Base-by-base conservation (phyloP, 2,329 filamentous ascomycete species). In the Acrocalymma vagum region DNA sequence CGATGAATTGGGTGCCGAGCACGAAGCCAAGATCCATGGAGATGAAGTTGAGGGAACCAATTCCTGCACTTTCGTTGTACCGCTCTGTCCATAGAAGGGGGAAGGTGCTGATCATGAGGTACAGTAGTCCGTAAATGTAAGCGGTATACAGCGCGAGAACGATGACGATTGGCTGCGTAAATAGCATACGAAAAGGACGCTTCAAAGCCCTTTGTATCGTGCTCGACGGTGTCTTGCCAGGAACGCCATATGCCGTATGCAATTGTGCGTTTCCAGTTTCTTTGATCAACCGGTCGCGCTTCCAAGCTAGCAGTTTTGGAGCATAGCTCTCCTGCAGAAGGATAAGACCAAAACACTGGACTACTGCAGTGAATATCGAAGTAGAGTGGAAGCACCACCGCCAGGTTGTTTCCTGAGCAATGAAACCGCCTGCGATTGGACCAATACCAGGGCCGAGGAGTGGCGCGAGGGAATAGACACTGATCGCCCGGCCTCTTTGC, bases 341-440 rank as follows among this genome's bases (percentile, higher is more conserved):
- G 59, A 84, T 78, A 31, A 87, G 65, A 6, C 85, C 85, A 3
- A 77, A 66, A 9, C 78, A 35, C 58, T 87, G 83, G 42, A 88
- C 78, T 15, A 80, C 47, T 2, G 74, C 84, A 45, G 82, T 80
- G 5, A 71, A 70, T 38, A 87, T 83, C 4, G 82, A 80, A 2
- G 82, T 85, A 1, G 81, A 75, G 70, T 80, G 87, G 70, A 88
- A 89, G 6, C 81, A 78, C 86, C 86, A 89, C 25, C 85, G 78
- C 86, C 86, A 89, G 1, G 78, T 81, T n/a, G 76, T 80, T 47
- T 78, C 71, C 55, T 84, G 70, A 0, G 82, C 75, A 14, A 87
- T 81, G 59, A 83, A 86, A 3, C 80, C 83, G 9, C 83, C 83
- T 1, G 77, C 77, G 4, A 87, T 79, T 0, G 84, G 84, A 0